Base-by-base conservation (phyloP, 441 rosid species). In the Geranium incanum region DNA sequence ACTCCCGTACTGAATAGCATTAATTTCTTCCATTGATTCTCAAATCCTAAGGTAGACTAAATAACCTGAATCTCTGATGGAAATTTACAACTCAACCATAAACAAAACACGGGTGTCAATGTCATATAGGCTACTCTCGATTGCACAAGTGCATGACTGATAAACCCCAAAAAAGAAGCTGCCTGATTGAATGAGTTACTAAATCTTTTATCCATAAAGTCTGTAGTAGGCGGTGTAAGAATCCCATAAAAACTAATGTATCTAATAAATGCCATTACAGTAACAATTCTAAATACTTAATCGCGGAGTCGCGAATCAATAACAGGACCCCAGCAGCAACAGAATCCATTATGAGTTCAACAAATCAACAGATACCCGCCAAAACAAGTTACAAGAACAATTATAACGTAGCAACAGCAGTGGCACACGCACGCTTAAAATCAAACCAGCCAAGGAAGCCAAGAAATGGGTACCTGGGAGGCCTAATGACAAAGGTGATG, bases 401-500 rank as follows among this genome's bases (percentile, higher is more conserved):
- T 63, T 48, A 19, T 6, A 37, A 5, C 5, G 67, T 65, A 38
- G 13, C 23, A 60, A 36, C 6, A 21, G 63, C 9, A 69, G 48
- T 67, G 65, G 37, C 68, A 63, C 1, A 52, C 60, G 11, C 9
- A 50, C 59, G 13, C 15, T 52, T 4, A 52, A 52, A 13, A 73
- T 48, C 62, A 64, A 45, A 36, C 23, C 21, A n/a, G 41, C 36
- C 19, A 36, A 19, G n/a, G 62, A 38, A 23, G 68, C n/a, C 37
- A 57, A 18, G 68, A 57, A 69, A 74, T 36, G 11, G 45, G 59
- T 80, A 92, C 97, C 97, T 88, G 71, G 98, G 98, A 78, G 98
- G 98, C 65, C 98, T 91, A 80, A 92, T 90, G 19, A 92, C 93
- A 74, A 92, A 92, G 82, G 90, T 90, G 82, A 92, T 92, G 86